Evolutionary conservation across 257 asterid genomes (phyloP), one percentile per base, ranked within the genome.

Genomic region (Penstemon eatonii): DNA sequence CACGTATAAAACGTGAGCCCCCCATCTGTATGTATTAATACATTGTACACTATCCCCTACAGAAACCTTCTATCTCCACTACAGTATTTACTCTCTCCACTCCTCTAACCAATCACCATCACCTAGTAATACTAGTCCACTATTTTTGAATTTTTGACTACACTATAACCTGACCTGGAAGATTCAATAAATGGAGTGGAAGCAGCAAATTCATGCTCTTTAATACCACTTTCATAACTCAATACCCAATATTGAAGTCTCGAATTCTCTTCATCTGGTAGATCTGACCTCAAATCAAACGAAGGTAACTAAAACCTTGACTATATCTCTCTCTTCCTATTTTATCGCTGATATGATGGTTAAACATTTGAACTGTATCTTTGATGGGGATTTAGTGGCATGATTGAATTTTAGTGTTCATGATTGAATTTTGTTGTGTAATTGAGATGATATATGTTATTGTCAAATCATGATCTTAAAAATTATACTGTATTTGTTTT

Each of bases 231-330:
- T 43, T 12, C 75, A 61, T 56, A 63, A 73, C 68, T 66, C 56
- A 59, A 41, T 47, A 55, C 64, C 7, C 44, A 46, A 39, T 12
- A 59, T 42, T 62, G 56, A 44, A 55, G 5, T 38, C 60, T 45
- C 61, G 50, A 59, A 11, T 37, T 54, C 49, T 72, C 68, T 60
- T 43, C 46, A 37, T 18, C 38, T 60, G 55, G 68, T 60, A 71
- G 84, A 82, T 79, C 86, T 79, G 70, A 70, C 59, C 80, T 45
- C 62, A 40, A 41, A 50, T 60, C 50, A 50, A 45, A 50, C 49
- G 60, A 62, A 70, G 82, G 76, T 73, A 43, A 72, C 39, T n/a
- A n/a, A 59, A n/a, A 4, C 46, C 59, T 56, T 8, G 56, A 6
- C 13, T 19, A 13, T 12, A 58, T 52, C 46, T 49, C 18, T 15